Base-by-base conservation (phyloP, 805 yeast genomes). In the Candida vaughaniae region DNA sequence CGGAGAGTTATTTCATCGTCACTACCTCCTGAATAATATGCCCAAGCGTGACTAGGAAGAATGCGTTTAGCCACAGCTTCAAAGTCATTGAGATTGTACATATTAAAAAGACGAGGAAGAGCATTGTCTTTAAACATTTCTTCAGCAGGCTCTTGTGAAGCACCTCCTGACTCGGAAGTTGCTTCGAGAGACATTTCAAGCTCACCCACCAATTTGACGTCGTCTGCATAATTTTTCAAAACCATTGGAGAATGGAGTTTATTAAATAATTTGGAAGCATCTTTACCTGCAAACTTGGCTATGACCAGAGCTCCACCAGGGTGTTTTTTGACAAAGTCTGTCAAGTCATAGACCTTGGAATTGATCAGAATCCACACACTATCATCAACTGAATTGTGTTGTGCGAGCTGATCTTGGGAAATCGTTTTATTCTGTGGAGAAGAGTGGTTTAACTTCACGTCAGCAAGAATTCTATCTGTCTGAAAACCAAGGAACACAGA, bases 1-100 rank as follows among this genome's bases (percentile, higher is more conserved):
- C 96, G 74, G 55, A 83, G 55, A 2, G 95, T 72, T 49, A 89
- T 75, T 62, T 88, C 96, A 57, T 88, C 96, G 57, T 88, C 95
- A 3, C 95, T 74, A 11, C 88, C 96, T 23, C 86, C 77, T 3
- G 37, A 30, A 25, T 38, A 38, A 18, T 38, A 75, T n/a, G 61
- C 57, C 60, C 63, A 67, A 0, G 71, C 64, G 2, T 49, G 41
- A 4, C 43, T 47, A 3, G 66, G 49, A 12, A 67, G 43, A 5
- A 52, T 51, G 31, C 58, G 41, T 28, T 48, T 49, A 10, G 74
- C 72, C 12, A 66, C 47, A 17, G 45, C 49, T 42, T 68, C 73
- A 31, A 69, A 69, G 38, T 69, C 74, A 12, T 33, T 33, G 15
- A 69, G 25, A 35, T 58, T 66, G 48, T 49, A 61, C 5, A 68